Percentiles rank a stretch among this genome's conserved stretches.
Conservation (phyloP, 2,329 filamentous ascomycete genomes). For the Thermothelomyces thermophilus region DNA sequence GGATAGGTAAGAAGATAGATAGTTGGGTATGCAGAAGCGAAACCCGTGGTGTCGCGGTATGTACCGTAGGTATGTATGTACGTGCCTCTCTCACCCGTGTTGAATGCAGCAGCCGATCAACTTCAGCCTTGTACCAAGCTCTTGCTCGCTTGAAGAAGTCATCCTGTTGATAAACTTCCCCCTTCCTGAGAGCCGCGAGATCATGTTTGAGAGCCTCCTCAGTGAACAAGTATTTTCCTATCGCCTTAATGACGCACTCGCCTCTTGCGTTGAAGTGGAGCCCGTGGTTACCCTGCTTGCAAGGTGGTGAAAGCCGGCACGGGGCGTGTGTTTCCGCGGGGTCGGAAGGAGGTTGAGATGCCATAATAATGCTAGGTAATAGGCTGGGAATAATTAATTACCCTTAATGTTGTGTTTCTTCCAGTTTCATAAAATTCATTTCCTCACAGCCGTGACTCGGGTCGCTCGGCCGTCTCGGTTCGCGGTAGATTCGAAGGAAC, state of each 20-base stretch:
- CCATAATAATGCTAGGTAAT: too few species aligned
- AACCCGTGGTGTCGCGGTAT: too few species aligned
- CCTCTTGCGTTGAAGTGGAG: background rate
- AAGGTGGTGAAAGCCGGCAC: background rate
- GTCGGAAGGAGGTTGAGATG: too few species aligned
- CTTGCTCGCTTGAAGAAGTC: constrained; percentile 21
- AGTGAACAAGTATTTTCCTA: constrained; percentile 17
- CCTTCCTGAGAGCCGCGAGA: constrained; percentile 15
- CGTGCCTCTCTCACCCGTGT: constrained; percentile 9
- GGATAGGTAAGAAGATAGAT: too few species aligned
- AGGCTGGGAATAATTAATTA: too few species aligned
- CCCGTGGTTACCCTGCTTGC: background rate
- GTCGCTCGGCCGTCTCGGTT: too few species aligned
- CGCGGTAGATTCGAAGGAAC: too few species aligned
- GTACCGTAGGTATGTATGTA: background rate
- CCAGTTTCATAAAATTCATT: too few species aligned
- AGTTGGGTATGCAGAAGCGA: too few species aligned
- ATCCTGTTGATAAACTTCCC: constrained; percentile 13
- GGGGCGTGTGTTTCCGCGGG: too few species aligned
- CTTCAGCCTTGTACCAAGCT: constrained; percentile 25
- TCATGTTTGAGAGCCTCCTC: constrained; percentile 19
- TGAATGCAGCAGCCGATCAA: constrained; percentile 19
- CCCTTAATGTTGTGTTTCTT: too few species aligned
- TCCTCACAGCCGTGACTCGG: too few species aligned
- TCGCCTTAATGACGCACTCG: background rate